Conservation (phyloP, 768 basidiomycete genomes). For the Phlebiopsis gigantea region DNA sequence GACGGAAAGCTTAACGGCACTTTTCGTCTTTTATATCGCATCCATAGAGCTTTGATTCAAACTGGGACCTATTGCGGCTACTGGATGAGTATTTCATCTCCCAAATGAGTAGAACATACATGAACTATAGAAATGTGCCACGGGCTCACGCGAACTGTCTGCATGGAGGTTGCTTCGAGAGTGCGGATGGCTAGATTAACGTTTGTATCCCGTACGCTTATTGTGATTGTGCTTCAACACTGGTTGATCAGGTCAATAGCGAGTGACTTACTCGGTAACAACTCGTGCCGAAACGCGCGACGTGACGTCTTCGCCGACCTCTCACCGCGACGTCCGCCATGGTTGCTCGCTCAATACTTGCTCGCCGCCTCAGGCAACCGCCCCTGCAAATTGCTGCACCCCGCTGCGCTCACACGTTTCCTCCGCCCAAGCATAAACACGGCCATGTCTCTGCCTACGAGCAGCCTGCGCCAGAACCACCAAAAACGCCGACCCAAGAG, state of each 20-base stretch:
- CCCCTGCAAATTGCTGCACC: background rate
- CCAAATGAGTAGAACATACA: background rate
- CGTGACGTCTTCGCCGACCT: background rate
- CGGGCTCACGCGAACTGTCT: too few species aligned
- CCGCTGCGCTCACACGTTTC: background rate
- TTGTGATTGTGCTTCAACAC: too few species aligned
- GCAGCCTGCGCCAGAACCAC: background rate
- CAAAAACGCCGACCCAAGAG: background rate
- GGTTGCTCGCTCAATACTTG: constrained; percentile 12
- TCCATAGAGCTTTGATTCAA: too few species aligned
- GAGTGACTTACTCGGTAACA: background rate
- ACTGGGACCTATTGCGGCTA: background rate
- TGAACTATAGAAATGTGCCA: background rate
- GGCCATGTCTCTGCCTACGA: background rate
- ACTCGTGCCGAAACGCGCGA: background rate
- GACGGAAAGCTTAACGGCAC: too few species aligned
- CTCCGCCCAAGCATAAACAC: background rate
- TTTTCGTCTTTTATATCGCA: too few species aligned
- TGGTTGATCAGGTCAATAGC: background rate
- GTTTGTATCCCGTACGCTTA: too few species aligned
- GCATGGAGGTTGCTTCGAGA: too few species aligned
- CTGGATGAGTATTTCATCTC: background rate
- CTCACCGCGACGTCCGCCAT: constrained; percentile 2
- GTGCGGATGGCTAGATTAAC: too few species aligned
- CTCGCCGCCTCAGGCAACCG: constrained; percentile 6